Evolutionary conservation across 108 stramenopile species (phyloP), one percentile per base, ranked within the genome.

Genomic region (Nitzschia putrida): DNA sequence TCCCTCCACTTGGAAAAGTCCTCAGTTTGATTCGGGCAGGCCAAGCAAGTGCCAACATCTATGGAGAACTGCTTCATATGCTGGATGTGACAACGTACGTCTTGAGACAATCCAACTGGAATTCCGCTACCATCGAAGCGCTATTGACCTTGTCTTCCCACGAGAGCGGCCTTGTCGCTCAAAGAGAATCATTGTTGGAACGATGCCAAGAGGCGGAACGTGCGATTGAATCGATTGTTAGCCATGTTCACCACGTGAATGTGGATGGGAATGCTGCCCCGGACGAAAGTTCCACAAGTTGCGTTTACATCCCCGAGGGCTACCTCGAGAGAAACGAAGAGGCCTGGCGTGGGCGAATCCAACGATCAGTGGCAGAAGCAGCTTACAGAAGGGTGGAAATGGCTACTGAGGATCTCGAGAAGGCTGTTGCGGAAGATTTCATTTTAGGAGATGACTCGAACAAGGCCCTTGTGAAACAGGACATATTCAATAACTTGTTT

Each of bases 401-500:
- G 18, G 77, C 86, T 10, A 85, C 84, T 13, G 52, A 24, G 55
- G 34, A 52, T 11, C 76, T 94, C 13, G 71, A 57, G 0, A 69
- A 80, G 16, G 89, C 86, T 4, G 72, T 94, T 39, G 77, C 76
- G 22, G 45, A 64, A 26, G 89, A 95, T 57, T 92, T 88, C 66
- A 87, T 85, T 77, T 76, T 80, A 13, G 64, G 75, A 18, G 64
- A 71, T 16, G 68, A 59, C 0, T 45, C 25, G 9, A 79, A 61
- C 12, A 86, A 68, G 40, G 75, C 34, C 16, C 74, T 79, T 24
- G 60, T 77, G 52, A 54, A 84, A 29, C 84, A 88, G 40, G 95
- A 97, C 71, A 73, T 88, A 13, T 85, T 92, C 78, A 94, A 98
- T 69, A 97, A 97, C 64, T 67, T 85, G 25, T 23, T 98, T 69